Evolutionary conservation across 1,139 yeast genomes (phyloP).

Genomic region (Spencermartinsiella ligniputridi): DNA sequence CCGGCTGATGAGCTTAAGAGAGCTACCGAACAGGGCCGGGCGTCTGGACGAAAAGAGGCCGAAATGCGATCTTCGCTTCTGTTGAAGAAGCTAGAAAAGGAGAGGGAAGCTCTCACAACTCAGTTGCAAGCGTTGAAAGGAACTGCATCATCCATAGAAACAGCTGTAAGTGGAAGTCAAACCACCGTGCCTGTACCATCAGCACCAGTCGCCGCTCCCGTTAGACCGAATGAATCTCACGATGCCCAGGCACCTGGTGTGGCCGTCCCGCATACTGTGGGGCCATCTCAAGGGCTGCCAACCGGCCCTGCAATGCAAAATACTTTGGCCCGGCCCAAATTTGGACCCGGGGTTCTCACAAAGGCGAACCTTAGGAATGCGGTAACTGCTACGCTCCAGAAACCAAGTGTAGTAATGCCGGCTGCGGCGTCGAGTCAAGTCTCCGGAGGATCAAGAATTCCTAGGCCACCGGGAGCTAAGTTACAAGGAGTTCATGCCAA

Average conservation of each 20-base stretch:
- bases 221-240: too few species aligned
- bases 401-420: slow-evolving; percentile 3
- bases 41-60: slow-evolving; percentile 20
- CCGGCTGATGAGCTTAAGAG: neutral
- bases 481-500: neutral
- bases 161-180: neutral
- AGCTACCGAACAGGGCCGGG: slow-evolving; percentile 7
- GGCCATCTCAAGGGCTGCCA: too few species aligned
- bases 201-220: too few species aligned
- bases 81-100: slow-evolving; percentile 32
- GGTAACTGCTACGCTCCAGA: slow-evolving; percentile 2
- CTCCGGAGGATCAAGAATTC: neutral
- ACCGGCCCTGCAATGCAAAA: neutral
- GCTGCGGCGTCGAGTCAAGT: too few species aligned
- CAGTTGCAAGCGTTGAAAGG: slow-evolving; percentile 13
- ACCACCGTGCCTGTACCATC: neutral
- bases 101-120: slow-evolving; percentile 27
- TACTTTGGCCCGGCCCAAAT: neutral
- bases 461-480: neutral
- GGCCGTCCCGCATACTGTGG: too few species aligned
- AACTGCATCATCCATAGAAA: neutral
- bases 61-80: slow-evolving; percentile 34
- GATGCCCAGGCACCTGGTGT: too few species aligned
- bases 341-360: neutral
- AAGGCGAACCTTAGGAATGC: slow-evolving; percentile 1